Evolutionary conservation across 768 basidiomycete genomes (phyloP).

Genomic region (Coprinopsis strossmayeri): DNA sequence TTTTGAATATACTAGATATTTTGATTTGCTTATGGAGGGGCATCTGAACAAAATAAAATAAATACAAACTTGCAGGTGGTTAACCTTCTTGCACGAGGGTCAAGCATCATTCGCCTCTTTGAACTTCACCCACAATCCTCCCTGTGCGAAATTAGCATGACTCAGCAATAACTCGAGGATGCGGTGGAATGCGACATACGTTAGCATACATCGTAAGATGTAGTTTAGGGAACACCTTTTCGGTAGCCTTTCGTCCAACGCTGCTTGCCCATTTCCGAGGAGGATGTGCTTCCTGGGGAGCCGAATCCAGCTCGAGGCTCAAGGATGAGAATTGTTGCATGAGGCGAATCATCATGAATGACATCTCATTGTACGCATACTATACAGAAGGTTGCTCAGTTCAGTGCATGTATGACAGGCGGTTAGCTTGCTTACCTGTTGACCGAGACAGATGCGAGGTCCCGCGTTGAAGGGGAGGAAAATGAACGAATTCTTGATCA

Average conservation of each 20-base stretch:
- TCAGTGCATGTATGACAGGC: neutral
- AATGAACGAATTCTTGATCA: conserved; percentile 59
- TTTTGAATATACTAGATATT: too few relatives aligned
- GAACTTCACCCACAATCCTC: conserved; percentile 50
- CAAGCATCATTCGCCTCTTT: conserved; percentile 24
- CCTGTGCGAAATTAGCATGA: conserved; percentile 22
- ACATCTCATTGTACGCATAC: conserved; percentile 58
- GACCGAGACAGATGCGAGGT: conserved; percentile 55
- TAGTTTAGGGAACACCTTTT: conserved; percentile 44
- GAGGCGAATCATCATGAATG: conserved; percentile 57
- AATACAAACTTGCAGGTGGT: too few relatives aligned
- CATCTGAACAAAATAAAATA: too few relatives aligned
- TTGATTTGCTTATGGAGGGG: too few relatives aligned
- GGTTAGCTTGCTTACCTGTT: conserved; percentile 45
- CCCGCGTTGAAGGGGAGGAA: conserved; percentile 64
- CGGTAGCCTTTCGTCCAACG: conserved; percentile 41
- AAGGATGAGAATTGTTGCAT: conserved; percentile 53
- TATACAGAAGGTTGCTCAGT: conserved; percentile 12
- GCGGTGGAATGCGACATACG: conserved; percentile 21
- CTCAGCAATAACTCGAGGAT: neutral
- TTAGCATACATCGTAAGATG: conserved; percentile 50
- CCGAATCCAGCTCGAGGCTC: conserved; percentile 37
- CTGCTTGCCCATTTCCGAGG: conserved; percentile 42
- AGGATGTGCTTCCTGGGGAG: conserved; percentile 37
- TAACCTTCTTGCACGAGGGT: too few relatives aligned